phyloP scores from a whole-genome alignment of 1,139 yeast species.

The Entelexis paramagnoliae region DNA sequence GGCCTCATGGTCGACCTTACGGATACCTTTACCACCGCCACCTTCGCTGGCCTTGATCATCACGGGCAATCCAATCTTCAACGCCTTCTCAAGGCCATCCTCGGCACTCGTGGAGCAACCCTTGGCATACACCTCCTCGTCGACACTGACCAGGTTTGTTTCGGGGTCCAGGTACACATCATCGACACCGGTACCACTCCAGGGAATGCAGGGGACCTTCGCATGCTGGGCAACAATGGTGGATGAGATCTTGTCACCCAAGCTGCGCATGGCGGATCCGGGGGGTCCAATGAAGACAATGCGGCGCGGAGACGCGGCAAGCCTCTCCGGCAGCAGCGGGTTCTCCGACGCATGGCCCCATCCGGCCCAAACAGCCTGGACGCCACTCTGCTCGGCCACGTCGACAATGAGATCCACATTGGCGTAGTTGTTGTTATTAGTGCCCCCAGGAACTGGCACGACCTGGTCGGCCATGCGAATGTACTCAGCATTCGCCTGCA shows the following conservation, averaged over 20 bases:
- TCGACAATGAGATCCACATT: slow-evolving; percentile 95
- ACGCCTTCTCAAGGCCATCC: slow-evolving; percentile 79
- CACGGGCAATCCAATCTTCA: slow-evolving; percentile 90
- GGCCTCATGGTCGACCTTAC: slow-evolving; percentile 95
- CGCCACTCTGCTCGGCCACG: slow-evolving; percentile 90
- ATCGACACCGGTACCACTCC: slow-evolving; percentile 97
- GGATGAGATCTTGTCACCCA: slow-evolving; percentile 94
- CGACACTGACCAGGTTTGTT: slow-evolving; percentile 78
- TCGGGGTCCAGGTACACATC: slow-evolving; percentile 56
- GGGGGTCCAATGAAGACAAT: slow-evolving; percentile 96
- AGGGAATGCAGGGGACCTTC: slow-evolving; percentile 93
- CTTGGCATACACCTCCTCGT: slow-evolving; percentile 66
- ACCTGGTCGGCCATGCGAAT: slow-evolving; percentile 98
- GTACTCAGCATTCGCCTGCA: slow-evolving; percentile 93
- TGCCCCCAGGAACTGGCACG: slow-evolving; percentile 98
- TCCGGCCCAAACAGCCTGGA: slow-evolving; percentile 99
- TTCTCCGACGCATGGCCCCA: slow-evolving; percentile 99
- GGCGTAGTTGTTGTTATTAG: slow-evolving; percentile 95
- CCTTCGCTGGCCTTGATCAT: slow-evolving; percentile 98
- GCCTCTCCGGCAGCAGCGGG: slow-evolving; percentile 82
- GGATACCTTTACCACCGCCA: slow-evolving; percentile 99
- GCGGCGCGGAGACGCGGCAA: slow-evolving; percentile 81
- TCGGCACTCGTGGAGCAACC: slow-evolving; percentile 84
- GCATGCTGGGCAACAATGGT: slow-evolving; percentile 99
- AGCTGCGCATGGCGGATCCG: slow-evolving; percentile 97